These are phyloP conservation scores for Cryptosporidium baileyi DNA, from an alignment of 169 alveolate genomes.

Conservation along the genomic window DNA sequence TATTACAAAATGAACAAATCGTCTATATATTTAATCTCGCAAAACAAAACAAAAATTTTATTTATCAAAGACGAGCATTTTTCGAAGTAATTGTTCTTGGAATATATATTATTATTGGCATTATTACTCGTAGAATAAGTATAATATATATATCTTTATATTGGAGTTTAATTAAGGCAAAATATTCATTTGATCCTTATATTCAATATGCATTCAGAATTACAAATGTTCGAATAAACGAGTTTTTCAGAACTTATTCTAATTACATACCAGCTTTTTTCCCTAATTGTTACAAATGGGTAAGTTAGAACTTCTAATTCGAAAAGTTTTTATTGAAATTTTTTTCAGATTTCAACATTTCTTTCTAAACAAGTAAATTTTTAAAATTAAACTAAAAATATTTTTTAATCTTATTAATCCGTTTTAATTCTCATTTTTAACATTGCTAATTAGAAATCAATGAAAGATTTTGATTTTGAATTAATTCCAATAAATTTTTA, in stretches of 20 bases:
- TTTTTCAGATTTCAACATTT: not conserved
- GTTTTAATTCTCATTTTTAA: too few relatives aligned
- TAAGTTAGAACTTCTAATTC: not conserved
- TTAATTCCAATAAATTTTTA: too few relatives aligned
- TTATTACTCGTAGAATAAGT: conserved; percentile 39
- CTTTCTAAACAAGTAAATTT: not conserved
- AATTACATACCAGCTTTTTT: conserved; percentile 31
- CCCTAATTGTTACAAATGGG: conserved; percentile 40
- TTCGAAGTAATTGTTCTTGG: conserved; percentile 57
- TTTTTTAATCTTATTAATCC: too few relatives aligned
- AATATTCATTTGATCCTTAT: conserved; percentile 57
- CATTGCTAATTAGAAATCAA: too few relatives aligned
- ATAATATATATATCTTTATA: conserved; percentile 15
- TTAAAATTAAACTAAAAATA: too few relatives aligned
- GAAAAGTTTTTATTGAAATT: not conserved
- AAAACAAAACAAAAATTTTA: conserved; percentile 1
- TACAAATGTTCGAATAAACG: not conserved
- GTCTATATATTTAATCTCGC: not conserved
- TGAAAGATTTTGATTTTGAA: too few relatives aligned
- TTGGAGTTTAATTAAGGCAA: conserved; percentile 34
- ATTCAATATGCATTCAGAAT: conserved; percentile 43
- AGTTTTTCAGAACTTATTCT: not conserved
- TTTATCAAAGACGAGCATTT: conserved; percentile 45
- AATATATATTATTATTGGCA: not conserved
- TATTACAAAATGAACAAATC: not conserved